Percentiles rank a stretch among this genome's conserved stretches.
Evolutionary conservation across 768 basidiomycete species (phyloP).

Genomic region (Hygrocybe coccinea): DNA sequence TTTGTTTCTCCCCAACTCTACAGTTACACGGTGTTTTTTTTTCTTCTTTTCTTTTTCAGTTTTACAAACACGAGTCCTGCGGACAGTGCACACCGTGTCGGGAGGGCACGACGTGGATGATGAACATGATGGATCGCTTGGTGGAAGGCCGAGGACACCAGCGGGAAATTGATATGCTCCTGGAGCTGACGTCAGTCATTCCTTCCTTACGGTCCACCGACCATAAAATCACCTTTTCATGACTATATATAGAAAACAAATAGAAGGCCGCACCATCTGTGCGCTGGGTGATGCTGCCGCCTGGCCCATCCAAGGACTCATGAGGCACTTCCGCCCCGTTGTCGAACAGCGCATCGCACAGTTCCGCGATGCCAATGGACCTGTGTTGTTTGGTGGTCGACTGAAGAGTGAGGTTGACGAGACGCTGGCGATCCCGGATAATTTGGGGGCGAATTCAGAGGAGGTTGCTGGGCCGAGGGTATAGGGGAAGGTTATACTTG

Average conservation of each 20-base stretch:
- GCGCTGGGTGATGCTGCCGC: slow-evolving; percentile 96
- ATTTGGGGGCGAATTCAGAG: slow-evolving; percentile 53
- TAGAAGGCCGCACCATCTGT: slow-evolving; percentile 95
- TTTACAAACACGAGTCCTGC: slow-evolving; percentile 98
- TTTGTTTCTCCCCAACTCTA: no score
- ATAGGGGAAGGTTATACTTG: no score
- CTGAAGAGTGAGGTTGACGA: slow-evolving; percentile 64
- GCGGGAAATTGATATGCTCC: slow-evolving; percentile 97
- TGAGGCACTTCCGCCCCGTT: slow-evolving; percentile 95
- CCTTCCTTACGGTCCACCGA: not conserved
- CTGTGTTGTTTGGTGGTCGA: slow-evolving; percentile 84
- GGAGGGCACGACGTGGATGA: slow-evolving; percentile 98
- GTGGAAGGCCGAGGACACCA: slow-evolving; percentile 85
- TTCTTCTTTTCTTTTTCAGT: slow-evolving; percentile 48
- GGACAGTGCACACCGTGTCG: slow-evolving; percentile 95
- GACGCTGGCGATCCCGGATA: slow-evolving; percentile 69
- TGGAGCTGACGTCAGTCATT: slow-evolving; percentile 77
- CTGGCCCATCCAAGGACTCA: slow-evolving; percentile 97
- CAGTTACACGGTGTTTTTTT: no score
- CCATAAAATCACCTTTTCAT: not conserved
- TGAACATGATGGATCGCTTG: slow-evolving; percentile 99
- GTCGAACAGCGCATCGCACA: slow-evolving; percentile 83
- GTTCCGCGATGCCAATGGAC: slow-evolving; percentile 71
- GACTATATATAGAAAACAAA: slow-evolving; percentile 66
- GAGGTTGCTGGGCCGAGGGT: slow-evolving; percentile 27